Percentiles rank a stretch among this genome's conserved stretches.
Evolutionary conservation across 805 yeast species (phyloP).

Genomic region (Yarrowia sp.): DNA sequence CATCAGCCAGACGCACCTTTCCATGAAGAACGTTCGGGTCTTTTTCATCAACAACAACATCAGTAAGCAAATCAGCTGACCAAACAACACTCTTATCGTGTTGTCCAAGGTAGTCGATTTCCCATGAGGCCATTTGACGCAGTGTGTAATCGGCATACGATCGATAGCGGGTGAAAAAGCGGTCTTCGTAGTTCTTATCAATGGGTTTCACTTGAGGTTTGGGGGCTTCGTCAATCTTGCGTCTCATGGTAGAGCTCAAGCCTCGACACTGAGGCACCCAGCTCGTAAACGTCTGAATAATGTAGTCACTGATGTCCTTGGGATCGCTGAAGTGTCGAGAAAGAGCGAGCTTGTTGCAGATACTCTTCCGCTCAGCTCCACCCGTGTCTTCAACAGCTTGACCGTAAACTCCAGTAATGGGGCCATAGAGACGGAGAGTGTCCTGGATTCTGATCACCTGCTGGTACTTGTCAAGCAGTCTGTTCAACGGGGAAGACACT

Average conservation of each 20-base stretch:
- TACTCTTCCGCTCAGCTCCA: conserved; percentile 8
- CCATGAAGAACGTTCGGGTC: conserved; percentile 56
- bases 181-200: conserved; percentile 1
- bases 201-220: neutral
- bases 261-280: conserved; percentile 32
- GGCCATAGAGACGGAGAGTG: conserved; percentile 9
- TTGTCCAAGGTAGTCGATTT: neutral
- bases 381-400: neutral
- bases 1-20: conserved; percentile 66
- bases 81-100: conserved; percentile 58
- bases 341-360: conserved; percentile 11
- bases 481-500: conserved; percentile 23
- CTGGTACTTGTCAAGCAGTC: conserved; percentile 28
- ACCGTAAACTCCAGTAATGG: too few relatives aligned
- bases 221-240: conserved; percentile 21
- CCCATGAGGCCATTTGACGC: conserved; percentile 11
- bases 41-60: conserved; percentile 70
- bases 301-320: conserved; percentile 20
- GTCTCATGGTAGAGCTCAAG: conserved; percentile 19
- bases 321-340: conserved; percentile 17
- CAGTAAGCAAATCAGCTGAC: conserved; percentile 68
- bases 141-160: conserved; percentile 1
- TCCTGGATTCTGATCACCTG: conserved; percentile 28
- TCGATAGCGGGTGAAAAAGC: conserved; percentile 11
- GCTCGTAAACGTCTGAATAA: conserved; percentile 20